These are phyloP conservation scores for Pichia nanzhaoensis DNA, from an alignment of 805 yeast species.

Conservation along the genomic window DNA sequence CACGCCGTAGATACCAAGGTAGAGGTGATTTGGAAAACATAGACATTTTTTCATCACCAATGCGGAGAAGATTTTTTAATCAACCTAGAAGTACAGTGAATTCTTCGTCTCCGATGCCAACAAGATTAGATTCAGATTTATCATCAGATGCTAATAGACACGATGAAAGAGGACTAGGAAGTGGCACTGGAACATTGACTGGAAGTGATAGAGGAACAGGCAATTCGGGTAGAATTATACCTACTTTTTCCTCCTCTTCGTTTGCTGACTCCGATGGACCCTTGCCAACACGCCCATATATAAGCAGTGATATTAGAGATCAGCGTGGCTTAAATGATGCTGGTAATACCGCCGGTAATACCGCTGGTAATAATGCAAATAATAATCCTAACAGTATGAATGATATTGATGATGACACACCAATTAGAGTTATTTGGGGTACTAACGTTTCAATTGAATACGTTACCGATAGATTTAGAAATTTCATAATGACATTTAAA, in stretches of 20 bases:
- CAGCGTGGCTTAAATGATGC: not conserved
- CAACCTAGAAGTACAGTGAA: slow-evolving; percentile 22
- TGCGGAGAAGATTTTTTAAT: slow-evolving; percentile 53
- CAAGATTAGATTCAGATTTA: slow-evolving; percentile 8
- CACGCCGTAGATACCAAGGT: slow-evolving; percentile 41
- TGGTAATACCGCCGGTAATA: not conserved
- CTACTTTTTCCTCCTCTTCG: slow-evolving; percentile 17
- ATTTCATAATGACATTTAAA: slow-evolving; percentile 79
- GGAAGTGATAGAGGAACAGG: not conserved
- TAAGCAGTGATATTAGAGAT: not conserved
- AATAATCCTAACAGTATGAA: not conserved
- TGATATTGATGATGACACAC: slow-evolving; percentile 42
- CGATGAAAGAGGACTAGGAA: not conserved
- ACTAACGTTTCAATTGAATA: slow-evolving; percentile 92
- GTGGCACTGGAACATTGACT: not conserved
- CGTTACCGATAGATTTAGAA: slow-evolving; percentile 70
- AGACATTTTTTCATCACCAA: slow-evolving; percentile 64
- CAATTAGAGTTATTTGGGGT: slow-evolving; percentile 95
- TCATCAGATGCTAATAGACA: slow-evolving; percentile 13
- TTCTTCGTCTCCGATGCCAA: slow-evolving; percentile 14
- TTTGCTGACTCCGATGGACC: slow-evolving; percentile 17
- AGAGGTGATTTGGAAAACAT: slow-evolving; percentile 77
- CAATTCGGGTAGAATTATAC: slow-evolving; percentile 7
- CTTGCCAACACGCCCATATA: slow-evolving; percentile 1
- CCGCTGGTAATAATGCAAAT: not conserved